phyloP scores from a whole-genome alignment of 192 early-diverging fungal genomes.

The Phycomyces blakesleeanus region DNA sequence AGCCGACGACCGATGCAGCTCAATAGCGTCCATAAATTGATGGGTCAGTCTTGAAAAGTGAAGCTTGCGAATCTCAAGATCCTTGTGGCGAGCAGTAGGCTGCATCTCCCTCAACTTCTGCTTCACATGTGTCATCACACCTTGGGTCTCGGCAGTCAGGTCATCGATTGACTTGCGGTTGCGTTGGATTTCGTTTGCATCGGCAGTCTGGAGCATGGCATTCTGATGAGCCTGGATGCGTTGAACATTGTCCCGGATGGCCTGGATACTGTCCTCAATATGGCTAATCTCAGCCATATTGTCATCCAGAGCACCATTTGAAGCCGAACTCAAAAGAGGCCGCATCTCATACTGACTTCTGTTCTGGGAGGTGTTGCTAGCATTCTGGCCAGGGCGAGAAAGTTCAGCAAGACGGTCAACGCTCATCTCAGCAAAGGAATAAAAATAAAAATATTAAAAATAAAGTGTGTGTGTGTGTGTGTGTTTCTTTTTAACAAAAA shows the following conservation, averaged over 20 bases:
- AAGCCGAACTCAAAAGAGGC: conserved; percentile 28
- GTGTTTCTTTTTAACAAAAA: no score
- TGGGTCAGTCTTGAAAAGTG: conserved; percentile 30
- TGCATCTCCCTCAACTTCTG: conserved; percentile 32
- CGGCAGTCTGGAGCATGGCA: conserved; percentile 26
- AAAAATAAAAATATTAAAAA: not conserved
- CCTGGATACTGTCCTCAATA: conserved; percentile 23
- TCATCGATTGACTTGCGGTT: conserved; percentile 10
- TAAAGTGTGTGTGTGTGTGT: not conserved
- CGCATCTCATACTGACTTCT: conserved; percentile 30
- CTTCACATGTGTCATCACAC: conserved; percentile 26
- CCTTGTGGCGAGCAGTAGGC: conserved; percentile 19
- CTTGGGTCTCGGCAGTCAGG: conserved; percentile 23
- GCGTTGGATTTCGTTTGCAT: conserved; percentile 22
- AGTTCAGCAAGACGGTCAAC: conserved; percentile 27
- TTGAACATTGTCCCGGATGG: conserved; percentile 25
- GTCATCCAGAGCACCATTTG: conserved; percentile 19
- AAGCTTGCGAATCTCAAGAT: conserved; percentile 34
- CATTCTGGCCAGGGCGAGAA: not conserved
- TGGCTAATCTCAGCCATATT: conserved; percentile 27
- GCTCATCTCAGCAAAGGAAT: conserved; percentile 9
- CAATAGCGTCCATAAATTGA: conserved; percentile 31
- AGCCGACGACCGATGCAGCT: conserved; percentile 25
- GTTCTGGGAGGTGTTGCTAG: not conserved
- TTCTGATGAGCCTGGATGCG: conserved; percentile 21